Base-by-base conservation (phyloP, 2,329 filamentous ascomycete species). In the Arthrobotrys sinensis region DNA sequence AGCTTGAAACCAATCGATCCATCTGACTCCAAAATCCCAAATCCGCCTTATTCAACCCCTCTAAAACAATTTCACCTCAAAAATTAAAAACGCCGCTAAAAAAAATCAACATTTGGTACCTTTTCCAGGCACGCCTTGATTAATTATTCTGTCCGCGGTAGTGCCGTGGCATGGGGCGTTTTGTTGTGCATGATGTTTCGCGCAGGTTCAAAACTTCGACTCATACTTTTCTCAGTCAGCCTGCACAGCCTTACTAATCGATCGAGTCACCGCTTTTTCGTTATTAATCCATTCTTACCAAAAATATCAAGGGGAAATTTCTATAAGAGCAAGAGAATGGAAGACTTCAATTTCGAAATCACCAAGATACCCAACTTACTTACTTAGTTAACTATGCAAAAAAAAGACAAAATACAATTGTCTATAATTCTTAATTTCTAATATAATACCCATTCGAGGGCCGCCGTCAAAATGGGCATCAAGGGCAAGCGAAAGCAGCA, bases 401-500 rank as follows among this genome's bases (percentile, higher is more conserved):
- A 24, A 11, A 8, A 46, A 46, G 32, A 32, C 24, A 63, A 5
- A 6, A 32, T 19, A 63, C 57, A 19, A n/a, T 34, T 32, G 34
- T 12, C 45, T 16, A 28, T 53, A 53, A 53, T 19, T 48, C 8
- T n/a, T 55, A 57, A 57, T 57, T 57, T 32, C n/a, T 64, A 64
- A 64, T 64, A 21, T 68, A 57, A 67, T 67, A 32, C 32, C 45
- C 62, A 71, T 71, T 77, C 34, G 21, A 70, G 71, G 55, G n/a
- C 43, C n/a, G 2, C 52, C 16, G 50, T 16, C 48, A 55, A 69
- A 50, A 77, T 77, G 73, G 73, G 73, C 50, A 77, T 77, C 66
- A 77, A 77, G 21, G 73, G 73, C 66, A 77, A 63, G 46, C 66
- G 52, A 24, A 68, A 63, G 63, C 73, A 63, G 12, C 57, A 71